These are phyloP conservation scores for Gossypium longicalyx DNA, from an alignment of 345 rosid species.

Conservation along the genomic window DNA sequence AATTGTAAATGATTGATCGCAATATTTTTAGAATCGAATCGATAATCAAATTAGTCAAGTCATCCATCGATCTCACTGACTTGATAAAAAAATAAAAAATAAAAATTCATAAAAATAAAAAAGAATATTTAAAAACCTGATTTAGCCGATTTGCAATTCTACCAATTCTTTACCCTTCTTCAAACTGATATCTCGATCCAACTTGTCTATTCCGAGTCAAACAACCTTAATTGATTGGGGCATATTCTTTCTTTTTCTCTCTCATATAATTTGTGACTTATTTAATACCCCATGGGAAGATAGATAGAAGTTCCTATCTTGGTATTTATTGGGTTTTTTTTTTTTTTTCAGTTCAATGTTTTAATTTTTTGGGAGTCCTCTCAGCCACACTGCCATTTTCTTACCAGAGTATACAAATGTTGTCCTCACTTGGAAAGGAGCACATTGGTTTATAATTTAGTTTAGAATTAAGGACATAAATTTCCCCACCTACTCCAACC, in stretches of 20 bases:
- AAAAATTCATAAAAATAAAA: too few relatives aligned
- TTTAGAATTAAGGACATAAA: background rate
- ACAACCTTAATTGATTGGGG: background rate
- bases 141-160: too few relatives aligned
- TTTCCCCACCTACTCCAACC: background rate
- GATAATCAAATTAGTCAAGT: too few relatives aligned
- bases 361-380: background rate
- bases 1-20: too few relatives aligned
- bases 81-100: too few relatives aligned
- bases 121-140: too few relatives aligned
- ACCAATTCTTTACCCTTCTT: too few relatives aligned
- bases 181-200: too few relatives aligned
- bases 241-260: background rate
- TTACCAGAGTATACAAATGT: background rate
- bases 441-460: background rate
- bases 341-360: background rate
- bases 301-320: background rate
- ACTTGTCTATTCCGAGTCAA: too few relatives aligned
- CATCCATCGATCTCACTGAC: too few relatives aligned
- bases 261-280: background rate
- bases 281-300: background rate
- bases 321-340: background rate
- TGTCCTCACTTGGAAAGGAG: background rate
- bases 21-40: too few relatives aligned
- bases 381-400: background rate